Evolutionary conservation across 2,329 filamentous ascomycete genomes (phyloP), one percentile per base, ranked within the genome.

Genomic region (Basipetospora chlamydospora): DNA sequence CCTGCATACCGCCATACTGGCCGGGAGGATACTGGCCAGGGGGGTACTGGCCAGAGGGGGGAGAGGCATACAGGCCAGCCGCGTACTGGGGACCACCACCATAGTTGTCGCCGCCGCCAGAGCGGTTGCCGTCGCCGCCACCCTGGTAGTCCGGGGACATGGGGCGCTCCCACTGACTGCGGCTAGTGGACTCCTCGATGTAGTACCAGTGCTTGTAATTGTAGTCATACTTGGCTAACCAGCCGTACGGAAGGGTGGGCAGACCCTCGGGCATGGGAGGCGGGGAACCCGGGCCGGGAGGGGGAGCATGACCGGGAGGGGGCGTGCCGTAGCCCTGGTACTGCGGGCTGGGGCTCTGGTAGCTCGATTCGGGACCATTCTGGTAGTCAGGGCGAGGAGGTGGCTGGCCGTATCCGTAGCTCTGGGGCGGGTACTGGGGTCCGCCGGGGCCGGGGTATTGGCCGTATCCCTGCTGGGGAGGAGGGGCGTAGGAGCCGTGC

Each of bases 101-200:
- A n/a, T 33, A 33, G n/a, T 21, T 13, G 23, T 17, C 25, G 6
- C 26, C 26, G 12, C 28, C 15, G 15, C 26, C 26, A 28, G n/a
- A n/a, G n/a, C n/a, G n/a, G n/a, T n/a, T n/a, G n/a, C n/a, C n/a
- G n/a, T n/a, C n/a, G n/a, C n/a, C n/a, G 33, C 6, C 42, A 13
- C 22, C 31, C 15, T 13, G 31, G 15, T 38, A 35, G 3, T 26
- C 32, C 22, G 38, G 33, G 45, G 35, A 53, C 49, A 10, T 56
- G 55, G 3, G 76, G 73, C 12, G 64, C 42, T 78, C 72, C 76
- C 76, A 80, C 52, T 80, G 74, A 0, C 71, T 67, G 40, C 64
- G 66, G 15, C 73, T 72, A 10, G 71, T 71, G 32, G 67, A 60
- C 39, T 71, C 58, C 51, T 80, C 73, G 39, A 73, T 62, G 48